phyloP scores from a whole-genome alignment of 2,329 filamentous ascomycete species.

The Trichoderma sp. region DNA sequence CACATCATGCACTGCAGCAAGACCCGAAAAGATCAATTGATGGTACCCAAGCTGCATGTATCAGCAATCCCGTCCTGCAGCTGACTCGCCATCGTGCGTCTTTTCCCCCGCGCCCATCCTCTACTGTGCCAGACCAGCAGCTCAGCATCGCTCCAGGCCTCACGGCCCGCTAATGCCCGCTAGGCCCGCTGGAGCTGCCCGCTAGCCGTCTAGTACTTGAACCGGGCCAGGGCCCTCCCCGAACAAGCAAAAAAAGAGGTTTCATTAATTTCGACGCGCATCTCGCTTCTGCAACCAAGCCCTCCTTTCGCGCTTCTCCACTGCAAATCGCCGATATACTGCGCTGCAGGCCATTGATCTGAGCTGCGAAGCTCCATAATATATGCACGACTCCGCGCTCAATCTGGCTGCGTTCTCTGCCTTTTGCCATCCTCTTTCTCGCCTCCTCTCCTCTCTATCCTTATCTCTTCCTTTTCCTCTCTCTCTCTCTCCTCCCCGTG shows the following conservation, averaged over 20 bases:
- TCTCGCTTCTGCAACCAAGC: slow-evolving; percentile 4
- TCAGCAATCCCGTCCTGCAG: neutral
- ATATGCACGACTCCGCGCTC: neutral
- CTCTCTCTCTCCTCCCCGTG: neutral
- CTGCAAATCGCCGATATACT: neutral
- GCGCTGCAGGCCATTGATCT: neutral
- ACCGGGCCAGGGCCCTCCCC: slow-evolving; percentile 2
- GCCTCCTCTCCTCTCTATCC: slow-evolving; percentile 20
- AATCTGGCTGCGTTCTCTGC: neutral
- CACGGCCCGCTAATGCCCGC: neutral
- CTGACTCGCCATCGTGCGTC: neutral
- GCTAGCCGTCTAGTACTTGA: slow-evolving; percentile 2
- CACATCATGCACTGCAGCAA: neutral
- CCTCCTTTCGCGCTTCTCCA: slow-evolving; percentile 10
- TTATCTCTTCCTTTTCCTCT: neutral
- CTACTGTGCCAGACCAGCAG: neutral
- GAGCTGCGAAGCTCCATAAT: neutral
- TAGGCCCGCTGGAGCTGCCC: neutral
- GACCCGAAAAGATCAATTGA: neutral
- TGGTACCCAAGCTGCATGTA: neutral
- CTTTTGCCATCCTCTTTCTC: slow-evolving; percentile 24
- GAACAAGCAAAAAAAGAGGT: neutral
- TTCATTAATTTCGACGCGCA: slow-evolving; percentile 17
- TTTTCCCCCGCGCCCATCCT: slow-evolving; percentile 6
- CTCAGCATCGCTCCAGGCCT: neutral